These are phyloP conservation scores for Sphagnurus paluster DNA, from an alignment of 1,284 basidiomycete genomes.

Conservation along the genomic window DNA sequence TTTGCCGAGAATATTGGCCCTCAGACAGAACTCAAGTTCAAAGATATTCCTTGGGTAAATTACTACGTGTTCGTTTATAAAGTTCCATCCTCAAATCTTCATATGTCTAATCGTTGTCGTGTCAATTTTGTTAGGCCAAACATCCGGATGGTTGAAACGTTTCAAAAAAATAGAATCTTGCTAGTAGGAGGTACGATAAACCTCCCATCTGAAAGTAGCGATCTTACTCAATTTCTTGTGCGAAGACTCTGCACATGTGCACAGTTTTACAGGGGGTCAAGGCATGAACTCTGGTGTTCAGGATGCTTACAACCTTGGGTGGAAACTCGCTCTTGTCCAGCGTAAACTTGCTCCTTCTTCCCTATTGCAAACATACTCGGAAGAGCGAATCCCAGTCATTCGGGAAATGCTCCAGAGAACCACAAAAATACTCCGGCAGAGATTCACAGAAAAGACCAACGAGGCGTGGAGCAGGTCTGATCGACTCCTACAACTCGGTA, in stretches of 20 bases:
- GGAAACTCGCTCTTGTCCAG: constrained; percentile 48
- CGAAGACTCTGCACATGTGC: constrained; percentile 37
- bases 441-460: constrained; percentile 21
- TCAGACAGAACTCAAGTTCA: constrained; percentile 33
- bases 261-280: constrained; percentile 12
- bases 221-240: neutral
- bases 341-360: constrained; percentile 33
- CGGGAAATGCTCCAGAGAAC: constrained; percentile 34
- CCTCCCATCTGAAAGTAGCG: constrained; percentile 9
- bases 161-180: constrained; percentile 20
- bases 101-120: neutral
- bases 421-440: constrained; percentile 29
- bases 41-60: constrained; percentile 32
- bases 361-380: constrained; percentile 41
- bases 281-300: constrained; percentile 34
- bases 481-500: constrained; percentile 39
- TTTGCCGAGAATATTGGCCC: constrained; percentile 31
- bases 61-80: constrained; percentile 27
- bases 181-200: constrained; percentile 14
- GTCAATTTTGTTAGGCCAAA: constrained; percentile 21
- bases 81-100: neutral
- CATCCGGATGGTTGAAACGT: constrained; percentile 26
- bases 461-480: constrained; percentile 25
- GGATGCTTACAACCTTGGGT: constrained; percentile 38
- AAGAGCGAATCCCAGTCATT: constrained; percentile 42